A percentile compares a stretch with the other conserved stretches of the same genome.
Evolutionary conservation across 306 rosid genomes (phyloP).

Genomic region (Pueraria montana): DNA sequence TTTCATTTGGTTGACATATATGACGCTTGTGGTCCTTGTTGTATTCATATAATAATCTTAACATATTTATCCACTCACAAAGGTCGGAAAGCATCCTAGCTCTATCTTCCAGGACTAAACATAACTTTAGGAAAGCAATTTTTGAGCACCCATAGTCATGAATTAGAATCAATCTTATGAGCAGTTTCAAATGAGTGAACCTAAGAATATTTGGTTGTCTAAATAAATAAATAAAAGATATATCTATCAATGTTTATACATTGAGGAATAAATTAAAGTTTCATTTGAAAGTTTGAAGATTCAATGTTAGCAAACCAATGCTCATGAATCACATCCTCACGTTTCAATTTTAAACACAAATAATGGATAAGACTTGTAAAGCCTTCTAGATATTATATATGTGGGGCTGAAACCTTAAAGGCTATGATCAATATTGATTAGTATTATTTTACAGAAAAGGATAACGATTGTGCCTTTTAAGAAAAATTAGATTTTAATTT

Average conservation of each 20-base stretch:
- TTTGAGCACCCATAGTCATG: not conserved
- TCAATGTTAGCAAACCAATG: not conserved
- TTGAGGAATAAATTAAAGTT: not conserved
- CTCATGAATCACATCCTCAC: slow-evolving; percentile 19
- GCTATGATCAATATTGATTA: not conserved
- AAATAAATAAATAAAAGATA: not conserved
- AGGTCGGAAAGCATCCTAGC: not conserved
- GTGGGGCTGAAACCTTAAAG: not conserved
- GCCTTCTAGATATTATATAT: slow-evolving; percentile 13
- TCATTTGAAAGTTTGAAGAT: not conserved
- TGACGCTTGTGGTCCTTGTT: slow-evolving; percentile 43
- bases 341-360: slow-evolving; percentile 43
- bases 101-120: not conserved
- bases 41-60: not conserved
- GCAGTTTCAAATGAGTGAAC: not conserved
- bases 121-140: not conserved
- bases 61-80: not conserved
- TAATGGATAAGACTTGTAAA: slow-evolving; percentile 23
- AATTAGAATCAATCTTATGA: not conserved
- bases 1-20: not conserved
- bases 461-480: not conserved
- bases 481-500: not conserved
- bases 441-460: not conserved
- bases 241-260: not conserved
- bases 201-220: not conserved